Evolutionary conservation across 1,284 basidiomycete species (phyloP).

Genomic region (Fistulinella cinereoalba): DNA sequence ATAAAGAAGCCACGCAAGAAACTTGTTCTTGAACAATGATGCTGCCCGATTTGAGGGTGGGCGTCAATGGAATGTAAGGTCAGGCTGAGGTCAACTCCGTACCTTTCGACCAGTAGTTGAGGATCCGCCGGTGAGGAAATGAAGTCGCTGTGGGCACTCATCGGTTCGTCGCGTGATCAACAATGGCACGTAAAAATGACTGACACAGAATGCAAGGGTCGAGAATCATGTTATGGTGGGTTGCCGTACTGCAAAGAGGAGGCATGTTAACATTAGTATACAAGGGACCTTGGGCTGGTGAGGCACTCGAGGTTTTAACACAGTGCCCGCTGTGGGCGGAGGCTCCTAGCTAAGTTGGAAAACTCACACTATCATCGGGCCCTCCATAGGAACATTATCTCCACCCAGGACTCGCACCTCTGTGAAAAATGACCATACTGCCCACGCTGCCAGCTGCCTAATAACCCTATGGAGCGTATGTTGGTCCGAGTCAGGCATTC

Average conservation of each 20-base stretch:
- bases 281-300: neutral
- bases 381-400: constrained; percentile 81
- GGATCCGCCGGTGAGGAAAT: constrained; percentile 73
- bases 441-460: constrained; percentile 67
- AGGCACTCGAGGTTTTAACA: constrained; percentile 1
- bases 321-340: constrained; percentile 2
- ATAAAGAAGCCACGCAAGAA: constrained; percentile 71
- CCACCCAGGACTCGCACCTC: constrained; percentile 80
- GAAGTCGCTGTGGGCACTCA: constrained; percentile 52
- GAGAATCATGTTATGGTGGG: constrained; percentile 92
- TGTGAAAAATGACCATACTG: constrained; percentile 82
- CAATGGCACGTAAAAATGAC: constrained; percentile 31
- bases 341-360: neutral
- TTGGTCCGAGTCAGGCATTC: constrained; percentile 35
- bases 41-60: constrained; percentile 40
- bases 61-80: constrained; percentile 9
- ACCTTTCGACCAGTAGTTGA: constrained; percentile 96
- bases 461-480: constrained; percentile 59
- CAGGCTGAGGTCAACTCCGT: constrained; percentile 13
- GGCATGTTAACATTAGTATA: constrained; percentile 10
- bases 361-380: constrained; percentile 85
- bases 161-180: constrained; percentile 15
- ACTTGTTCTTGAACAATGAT: constrained; percentile 75
- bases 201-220: constrained; percentile 79
- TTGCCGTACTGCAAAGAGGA: constrained; percentile 60